A percentile compares a stretch with the other conserved stretches of the same genome.
phyloP scores from a whole-genome alignment of 1,284 basidiomycete species.

The Rhodotorula mucilaginosa region DNA sequence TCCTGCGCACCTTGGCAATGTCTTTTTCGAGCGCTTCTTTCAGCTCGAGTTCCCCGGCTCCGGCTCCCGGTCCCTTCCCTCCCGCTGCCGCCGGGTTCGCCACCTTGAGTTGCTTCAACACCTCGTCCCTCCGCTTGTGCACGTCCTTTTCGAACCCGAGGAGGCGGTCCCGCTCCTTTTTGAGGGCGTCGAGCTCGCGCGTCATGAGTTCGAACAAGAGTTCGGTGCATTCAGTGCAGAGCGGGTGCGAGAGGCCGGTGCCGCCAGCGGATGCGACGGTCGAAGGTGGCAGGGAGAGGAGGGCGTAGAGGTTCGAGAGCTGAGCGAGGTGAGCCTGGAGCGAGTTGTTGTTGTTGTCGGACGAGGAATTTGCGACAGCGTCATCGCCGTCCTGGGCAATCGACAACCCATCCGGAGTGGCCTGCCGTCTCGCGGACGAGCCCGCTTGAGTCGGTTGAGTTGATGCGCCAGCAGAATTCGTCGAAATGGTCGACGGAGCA shows the following conservation, averaged over 20 bases:
- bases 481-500: no score
- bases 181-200: constrained; percentile 78
- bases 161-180: constrained; percentile 87
- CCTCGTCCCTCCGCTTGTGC: constrained; percentile 52
- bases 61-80: not conserved
- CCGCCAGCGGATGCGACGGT: constrained; percentile 56
- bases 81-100: not conserved
- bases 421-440: no score
- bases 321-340: constrained; percentile 20
- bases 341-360: not conserved
- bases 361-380: constrained; percentile 3
- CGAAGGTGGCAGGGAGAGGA: constrained; percentile 24
- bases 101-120: not conserved
- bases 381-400: not conserved
- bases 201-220: constrained; percentile 73
- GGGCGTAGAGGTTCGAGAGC: constrained; percentile 20
- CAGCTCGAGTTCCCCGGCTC: constrained; percentile 13
- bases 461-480: not conserved
- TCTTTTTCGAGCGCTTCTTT: constrained; percentile 63
- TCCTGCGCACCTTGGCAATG: constrained; percentile 27
- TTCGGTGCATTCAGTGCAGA: constrained; percentile 91
- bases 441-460: no score
- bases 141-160: constrained; percentile 86
- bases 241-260: constrained; percentile 61
- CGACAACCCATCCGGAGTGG: not conserved